Evolutionary conservation across 805 yeast species (phyloP), one percentile per base, ranked within the genome.

Genomic region (Yarrowia sp.): DNA sequence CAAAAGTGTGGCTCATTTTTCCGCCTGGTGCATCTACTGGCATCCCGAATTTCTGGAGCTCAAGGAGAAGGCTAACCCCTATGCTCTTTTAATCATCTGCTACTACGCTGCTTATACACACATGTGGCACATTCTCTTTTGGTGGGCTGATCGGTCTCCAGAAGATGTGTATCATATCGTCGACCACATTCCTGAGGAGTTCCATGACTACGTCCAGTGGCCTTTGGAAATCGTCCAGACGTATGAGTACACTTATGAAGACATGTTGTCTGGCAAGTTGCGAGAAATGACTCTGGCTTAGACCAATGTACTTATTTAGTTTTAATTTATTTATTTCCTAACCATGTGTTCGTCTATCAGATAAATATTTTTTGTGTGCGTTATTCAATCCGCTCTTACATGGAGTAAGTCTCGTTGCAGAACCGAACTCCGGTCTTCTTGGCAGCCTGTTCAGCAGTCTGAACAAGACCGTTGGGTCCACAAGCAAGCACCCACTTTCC

Each of bases 401-500:
- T 28, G 22, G 65, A 65, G 60, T 69, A 70, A 11, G 48, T 65
- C 57, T 71, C 73, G 33, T 71, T 71, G 35, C 66, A 28, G 50
- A 68, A 70, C 50, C 58, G 58, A 15, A 68, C 48, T 0, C 92
- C 92, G 72, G 88, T 86, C 70, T 88, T 90, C 15, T 81, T 80
- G 0, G 96, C 91, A 92, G 95, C 90, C 36, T 86, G 77, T 70
- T 84, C 81, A 5, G 90, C 89, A 68, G 87, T 89, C 66, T 85
- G 81, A 13, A 90, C 93, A 66, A 90, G 76, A 0, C 87, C 87
- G 42, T 78, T 78, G 0, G 97, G 96, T 0, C 97, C 97, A 2
- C 96, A 95, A 7, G 91, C 90, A n/a, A 90, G 78, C 14, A 89
- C 95, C 92, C 93, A 89, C 1, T 85, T 57, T 8, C 64, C 35